Evolutionary conservation across 805 yeast species (phyloP).

Genomic region (Candida krabiensis): DNA sequence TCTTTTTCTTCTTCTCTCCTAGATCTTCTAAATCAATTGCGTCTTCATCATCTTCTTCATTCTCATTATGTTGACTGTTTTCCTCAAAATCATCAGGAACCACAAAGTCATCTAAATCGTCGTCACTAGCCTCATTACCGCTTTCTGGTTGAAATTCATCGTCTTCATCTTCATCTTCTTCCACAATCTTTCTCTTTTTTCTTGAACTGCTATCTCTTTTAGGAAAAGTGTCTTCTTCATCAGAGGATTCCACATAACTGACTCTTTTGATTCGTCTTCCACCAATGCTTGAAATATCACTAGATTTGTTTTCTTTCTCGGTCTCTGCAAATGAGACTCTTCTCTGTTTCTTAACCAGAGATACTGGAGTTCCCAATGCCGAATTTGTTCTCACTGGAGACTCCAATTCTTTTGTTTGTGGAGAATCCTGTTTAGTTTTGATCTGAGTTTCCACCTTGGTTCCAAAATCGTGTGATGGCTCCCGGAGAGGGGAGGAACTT

Average conservation of each 20-base stretch:
- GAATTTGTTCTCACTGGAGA: slow-evolving; percentile 3
- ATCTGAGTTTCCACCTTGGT: neutral
- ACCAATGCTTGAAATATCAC: slow-evolving; percentile 11
- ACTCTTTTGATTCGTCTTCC: slow-evolving; percentile 16
- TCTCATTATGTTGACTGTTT: slow-evolving; percentile 10
- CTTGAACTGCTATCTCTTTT: neutral
- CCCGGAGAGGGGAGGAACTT: slow-evolving; percentile 24
- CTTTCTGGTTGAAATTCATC: slow-evolving; percentile 18
- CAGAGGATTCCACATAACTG: slow-evolving; percentile 18
- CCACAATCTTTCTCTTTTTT: slow-evolving; percentile 12
- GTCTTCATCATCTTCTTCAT: slow-evolving; percentile 10
- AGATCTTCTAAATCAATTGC: slow-evolving; percentile 2
- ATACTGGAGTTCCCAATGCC: slow-evolving; percentile 12
- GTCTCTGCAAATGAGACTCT: neutral
- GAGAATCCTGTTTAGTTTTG: neutral
- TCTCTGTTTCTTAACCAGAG: slow-evolving; percentile 1
- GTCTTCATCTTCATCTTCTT: slow-evolving; percentile 19
- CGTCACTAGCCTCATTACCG: slow-evolving; percentile 14
- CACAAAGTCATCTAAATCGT: slow-evolving; percentile 21
- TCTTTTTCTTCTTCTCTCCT: slow-evolving; percentile 3
- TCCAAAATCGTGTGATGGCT: neutral
- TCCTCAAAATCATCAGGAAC: slow-evolving; percentile 20
- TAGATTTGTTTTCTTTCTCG: neutral
- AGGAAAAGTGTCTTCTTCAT: slow-evolving; percentile 8
- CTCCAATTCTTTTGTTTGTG: slow-evolving; percentile 5